A percentile compares a stretch with the other conserved stretches of the same genome.
Evolutionary conservation across 495 filamentous ascomycete species (phyloP).

Genomic region (Talaromyces wortmannii): DNA sequence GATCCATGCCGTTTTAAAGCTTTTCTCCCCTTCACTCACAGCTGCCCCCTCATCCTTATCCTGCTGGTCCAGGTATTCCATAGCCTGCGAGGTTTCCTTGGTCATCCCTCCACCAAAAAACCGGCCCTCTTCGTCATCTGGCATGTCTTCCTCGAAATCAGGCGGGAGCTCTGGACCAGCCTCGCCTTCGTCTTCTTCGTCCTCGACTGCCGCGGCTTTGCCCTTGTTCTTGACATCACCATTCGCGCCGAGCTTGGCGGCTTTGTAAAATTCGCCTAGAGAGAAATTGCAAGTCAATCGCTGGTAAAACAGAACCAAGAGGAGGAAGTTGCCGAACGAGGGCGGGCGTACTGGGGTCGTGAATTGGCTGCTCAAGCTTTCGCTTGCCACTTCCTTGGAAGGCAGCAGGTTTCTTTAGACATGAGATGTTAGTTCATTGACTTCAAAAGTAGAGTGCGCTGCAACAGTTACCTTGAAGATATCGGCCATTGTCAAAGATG

Average conservation of each 20-base stretch:
- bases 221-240: slow-evolving; percentile 57
- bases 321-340: neutral
- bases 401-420: slow-evolving; percentile 32
- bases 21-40: slow-evolving; percentile 13
- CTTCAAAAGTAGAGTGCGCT: neutral
- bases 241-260: slow-evolving; percentile 61
- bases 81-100: slow-evolving; percentile 69
- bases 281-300: neutral
- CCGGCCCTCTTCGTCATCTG: slow-evolving; percentile 84
- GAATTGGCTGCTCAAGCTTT: slow-evolving; percentile 62
- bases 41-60: slow-evolving; percentile 47
- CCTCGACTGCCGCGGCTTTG: slow-evolving; percentile 49
- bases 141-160: slow-evolving; percentile 48
- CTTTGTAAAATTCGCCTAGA: slow-evolving; percentile 75
- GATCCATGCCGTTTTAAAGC: too few species aligned
- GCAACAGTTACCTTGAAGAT: slow-evolving; percentile 65
- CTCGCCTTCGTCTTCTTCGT: slow-evolving; percentile 57
- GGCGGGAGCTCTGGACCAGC: slow-evolving; percentile 66
- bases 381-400: slow-evolving; percentile 54
- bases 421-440: neutral
- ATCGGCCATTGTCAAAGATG: slow-evolving; percentile 51
- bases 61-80: slow-evolving; percentile 78
- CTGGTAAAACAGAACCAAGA: neutral
- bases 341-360: slow-evolving; percentile 58
- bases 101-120: slow-evolving; percentile 94